Base-by-base conservation (phyloP, 1,139 yeast species). In the Candida sanyaensis region DNA sequence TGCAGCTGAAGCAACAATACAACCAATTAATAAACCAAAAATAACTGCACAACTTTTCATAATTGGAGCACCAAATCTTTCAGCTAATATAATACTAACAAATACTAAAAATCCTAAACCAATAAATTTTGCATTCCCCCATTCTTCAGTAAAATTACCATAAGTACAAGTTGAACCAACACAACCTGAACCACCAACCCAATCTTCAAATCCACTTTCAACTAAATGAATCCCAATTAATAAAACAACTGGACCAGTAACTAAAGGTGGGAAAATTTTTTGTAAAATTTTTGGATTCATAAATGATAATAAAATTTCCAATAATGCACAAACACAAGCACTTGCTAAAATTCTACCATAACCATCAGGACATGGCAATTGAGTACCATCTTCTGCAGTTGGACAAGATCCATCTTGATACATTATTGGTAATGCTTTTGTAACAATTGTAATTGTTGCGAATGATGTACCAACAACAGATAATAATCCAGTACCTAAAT, bases 21-120 rank as follows among this genome's bases (percentile, higher is more conserved):
- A 89, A 36, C 97, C 97, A 40, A 89, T 83, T 45, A 90, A 69
- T 52, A 90, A 75, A 43, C 97, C 97, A 38, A 85, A 69, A 55
- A 90, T 87, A 43, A 90, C 96, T 0, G 96, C 93, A 75, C 96
- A 88, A 7, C 96, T 87, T 64, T 87, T 88, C 95, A 90, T 87
- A 57, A 90, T 86, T 49, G 97, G 97, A n/a, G 96, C 82, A 29
- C 97, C 97, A 77, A 88, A 90, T 62, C 83, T 83, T 66, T 91
- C 97, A 55, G 87, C 80, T 33, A 88, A 52, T 48, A 90, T 77
- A 58, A 91, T 89, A 8, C 89, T 72, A 29, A 83, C 75, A 60
- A 81, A 88, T 10, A 90, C 97, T 36, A 86, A 71, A 74, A 91
- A 89, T 2, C 97, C 97, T 28, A 90, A 75, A 41, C 97, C 97